phyloP scores from a whole-genome alignment of 2,329 filamentous ascomycete species.

The Pseudogymnoascus sp. region DNA sequence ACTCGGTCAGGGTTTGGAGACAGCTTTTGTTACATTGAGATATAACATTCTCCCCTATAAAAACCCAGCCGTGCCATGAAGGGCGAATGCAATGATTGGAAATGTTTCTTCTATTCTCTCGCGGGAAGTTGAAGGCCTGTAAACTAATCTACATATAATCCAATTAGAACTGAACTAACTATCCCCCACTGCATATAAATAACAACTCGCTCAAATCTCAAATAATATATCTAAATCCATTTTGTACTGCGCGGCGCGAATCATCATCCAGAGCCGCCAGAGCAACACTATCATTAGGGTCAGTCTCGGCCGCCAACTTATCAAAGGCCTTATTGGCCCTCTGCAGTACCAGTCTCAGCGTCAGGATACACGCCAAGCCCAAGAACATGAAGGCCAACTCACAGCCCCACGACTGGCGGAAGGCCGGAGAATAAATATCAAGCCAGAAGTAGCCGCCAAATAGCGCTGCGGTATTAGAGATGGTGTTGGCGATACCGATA shows the following conservation, averaged over 20 bases:
- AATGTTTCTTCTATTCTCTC: not conserved
- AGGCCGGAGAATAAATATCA: constrained; percentile 12
- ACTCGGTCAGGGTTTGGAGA: not conserved
- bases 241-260: not conserved
- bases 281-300: not conserved
- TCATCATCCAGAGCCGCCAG: constrained; percentile 3
- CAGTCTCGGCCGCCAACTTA: not conserved
- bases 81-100: not conserved
- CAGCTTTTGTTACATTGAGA: not conserved
- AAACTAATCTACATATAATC: not conserved
- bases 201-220: too few relatives aligned
- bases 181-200: too few relatives aligned
- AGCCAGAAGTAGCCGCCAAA: constrained; percentile 16
- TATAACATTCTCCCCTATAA: not conserved
- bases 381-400: not conserved
- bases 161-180: too few relatives aligned
- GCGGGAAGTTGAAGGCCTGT: not conserved
- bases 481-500: constrained; percentile 13
- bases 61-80: not conserved
- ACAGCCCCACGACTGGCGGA: constrained; percentile 11
- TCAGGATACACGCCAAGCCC: not conserved
- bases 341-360: not conserved
- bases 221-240: constrained; percentile 10
- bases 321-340: not conserved
- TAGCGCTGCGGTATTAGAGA: constrained; percentile 15